Evolutionary conservation across 768 basidiomycete species (phyloP).

Genomic region (Tulasnella sp.): DNA sequence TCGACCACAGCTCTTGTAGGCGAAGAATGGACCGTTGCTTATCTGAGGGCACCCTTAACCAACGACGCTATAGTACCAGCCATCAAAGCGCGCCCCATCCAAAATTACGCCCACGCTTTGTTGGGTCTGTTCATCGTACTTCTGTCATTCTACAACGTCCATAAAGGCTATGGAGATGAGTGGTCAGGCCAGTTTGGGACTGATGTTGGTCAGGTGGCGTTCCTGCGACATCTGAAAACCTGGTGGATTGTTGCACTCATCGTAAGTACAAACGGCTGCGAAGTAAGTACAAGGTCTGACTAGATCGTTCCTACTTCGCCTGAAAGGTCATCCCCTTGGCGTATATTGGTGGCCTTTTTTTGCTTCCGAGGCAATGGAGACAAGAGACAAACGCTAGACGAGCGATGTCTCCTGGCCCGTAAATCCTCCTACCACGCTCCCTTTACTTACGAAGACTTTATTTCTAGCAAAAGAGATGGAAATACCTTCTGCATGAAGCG

Average conservation of each 20-base stretch:
- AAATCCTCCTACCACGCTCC: too few relatives aligned
- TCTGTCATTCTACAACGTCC: slow-evolving; percentile 44
- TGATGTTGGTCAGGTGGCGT: not conserved
- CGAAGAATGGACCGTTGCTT: not conserved
- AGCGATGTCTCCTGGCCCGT: not conserved
- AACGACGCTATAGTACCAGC: not conserved
- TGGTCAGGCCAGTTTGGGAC: slow-evolving; percentile 24
- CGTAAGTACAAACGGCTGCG: slow-evolving; percentile 1
- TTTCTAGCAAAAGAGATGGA: too few relatives aligned
- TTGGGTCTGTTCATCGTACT: slow-evolving; percentile 54
- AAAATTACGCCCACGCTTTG: slow-evolving; percentile 43
- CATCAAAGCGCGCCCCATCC: slow-evolving; percentile 40
- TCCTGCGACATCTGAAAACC: not conserved
- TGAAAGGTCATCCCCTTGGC: not conserved
- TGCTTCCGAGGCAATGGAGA: slow-evolving; percentile 16
- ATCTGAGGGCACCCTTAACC: not conserved
- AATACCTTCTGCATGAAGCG: too few relatives aligned
- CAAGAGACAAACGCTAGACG: not conserved
- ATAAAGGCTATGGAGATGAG: slow-evolving; percentile 25
- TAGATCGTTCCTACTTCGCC: too few relatives aligned
- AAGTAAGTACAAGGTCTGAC: not conserved
- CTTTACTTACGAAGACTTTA: too few relatives aligned
- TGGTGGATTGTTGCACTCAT: slow-evolving; percentile 24
- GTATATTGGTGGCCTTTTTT: not conserved
- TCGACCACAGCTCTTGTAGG: too few relatives aligned